Evolutionary conservation across 352 stramenopile genomes (phyloP), one percentile per base, ranked within the genome.

Genomic region (Phytophthora megakarya): DNA sequence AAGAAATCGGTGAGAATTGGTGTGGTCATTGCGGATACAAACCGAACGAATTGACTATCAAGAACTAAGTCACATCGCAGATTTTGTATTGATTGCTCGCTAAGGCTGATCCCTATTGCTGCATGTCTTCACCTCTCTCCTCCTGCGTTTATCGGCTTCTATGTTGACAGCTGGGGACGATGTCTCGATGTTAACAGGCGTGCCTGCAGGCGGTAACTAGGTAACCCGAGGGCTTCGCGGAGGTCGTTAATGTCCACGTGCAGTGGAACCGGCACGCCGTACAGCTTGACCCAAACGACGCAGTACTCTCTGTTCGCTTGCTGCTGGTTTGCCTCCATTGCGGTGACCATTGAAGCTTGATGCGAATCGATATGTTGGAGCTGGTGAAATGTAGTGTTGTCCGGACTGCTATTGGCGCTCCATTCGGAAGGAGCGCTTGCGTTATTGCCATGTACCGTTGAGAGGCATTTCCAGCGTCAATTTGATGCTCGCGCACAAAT

Each of bases 1-100:
- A n/a, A n/a, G n/a, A n/a, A n/a, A n/a, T n/a, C n/a, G n/a, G n/a
- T n/a, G n/a, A n/a, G n/a, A n/a, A n/a, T n/a, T n/a, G n/a, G n/a
- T n/a, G n/a, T 8, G 40, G 45, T 16, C 50, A 62, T 28, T 68
- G 60, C 13, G 60, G 51, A 10, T 68, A 62, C 32, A 58, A 43
- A 3, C 21, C 38, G 46, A 53, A 58, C 13, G 16, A 53, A 12
- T 38, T 59, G 18, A 5, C 30, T 3, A 58, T 59, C 22, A 50
- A 21, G 18, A 26, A 46, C n/a, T 55, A 47, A 63, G n/a, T 50
- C 19, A 61, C 16, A 15, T 23, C 22, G 15, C 28, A 28, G 3
- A 51, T 25, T 39, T 22, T 33, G 21, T 61, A 19, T 42, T 61
- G n/a, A n/a, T n/a, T n/a, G n/a, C n/a, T n/a, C n/a, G n/a, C n/a